A percentile compares a stretch with the other conserved stretches of the same genome.
phyloP scores from a whole-genome alignment of 2,329 filamentous ascomycete genomes.

The Cadophora malorum region DNA sequence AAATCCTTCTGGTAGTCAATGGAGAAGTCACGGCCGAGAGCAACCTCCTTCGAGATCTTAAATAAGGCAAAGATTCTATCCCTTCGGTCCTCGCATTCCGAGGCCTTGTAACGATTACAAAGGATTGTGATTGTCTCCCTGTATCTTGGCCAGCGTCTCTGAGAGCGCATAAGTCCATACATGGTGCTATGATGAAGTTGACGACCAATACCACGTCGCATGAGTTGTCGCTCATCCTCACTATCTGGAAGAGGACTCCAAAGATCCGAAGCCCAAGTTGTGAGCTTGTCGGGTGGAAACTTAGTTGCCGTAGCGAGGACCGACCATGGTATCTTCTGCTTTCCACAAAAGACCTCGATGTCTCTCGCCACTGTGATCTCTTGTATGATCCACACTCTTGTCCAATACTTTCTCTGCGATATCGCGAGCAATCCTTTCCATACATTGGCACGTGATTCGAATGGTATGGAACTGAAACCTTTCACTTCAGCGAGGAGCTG shows the following conservation, averaged over 20 bases:
- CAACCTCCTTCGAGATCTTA: background rate
- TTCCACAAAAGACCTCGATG: background rate
- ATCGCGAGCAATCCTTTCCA: background rate
- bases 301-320: background rate
- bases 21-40: background rate
- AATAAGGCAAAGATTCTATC: background rate
- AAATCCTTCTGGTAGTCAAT: background rate
- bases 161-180: background rate
- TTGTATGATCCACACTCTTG: conserved; percentile 5
- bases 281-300: conserved; percentile 1
- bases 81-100: background rate
- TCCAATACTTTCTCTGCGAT: conserved; percentile 2
- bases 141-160: conserved; percentile 3
- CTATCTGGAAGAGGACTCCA: background rate
- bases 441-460: background rate
- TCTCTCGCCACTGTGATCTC: conserved; percentile 12
- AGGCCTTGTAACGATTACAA: background rate
- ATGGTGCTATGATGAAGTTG: conserved; percentile 7
- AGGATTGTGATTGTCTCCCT: background rate
- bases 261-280: background rate
- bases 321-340: background rate
- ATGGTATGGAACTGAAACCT: background rate
- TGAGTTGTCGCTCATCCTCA: background rate
- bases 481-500: background rate
- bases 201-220: background rate